Evolutionary conservation across 345 rosid genomes (phyloP).

Genomic region (Raphanus raphanistrum): DNA sequence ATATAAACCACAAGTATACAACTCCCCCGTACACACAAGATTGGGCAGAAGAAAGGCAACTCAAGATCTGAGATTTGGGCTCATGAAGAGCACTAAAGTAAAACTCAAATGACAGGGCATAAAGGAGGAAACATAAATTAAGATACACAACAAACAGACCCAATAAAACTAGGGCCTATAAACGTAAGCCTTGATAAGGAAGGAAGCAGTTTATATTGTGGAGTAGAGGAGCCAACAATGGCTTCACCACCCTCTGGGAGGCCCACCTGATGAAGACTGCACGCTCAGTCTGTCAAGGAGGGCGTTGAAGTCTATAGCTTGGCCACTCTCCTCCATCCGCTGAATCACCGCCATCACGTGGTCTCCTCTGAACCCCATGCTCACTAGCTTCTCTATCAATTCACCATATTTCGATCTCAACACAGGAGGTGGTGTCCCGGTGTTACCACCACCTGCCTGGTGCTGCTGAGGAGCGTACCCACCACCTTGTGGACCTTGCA

Average conservation of each 20-base stretch:
- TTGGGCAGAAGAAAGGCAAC: background rate
- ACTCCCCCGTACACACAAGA: background rate
- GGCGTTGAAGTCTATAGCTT: conserved; percentile 76
- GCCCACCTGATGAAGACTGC: conserved; percentile 66
- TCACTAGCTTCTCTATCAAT: conserved; percentile 76
- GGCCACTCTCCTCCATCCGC: conserved; percentile 93
- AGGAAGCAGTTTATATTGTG: conserved; percentile 6
- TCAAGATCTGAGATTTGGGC: background rate
- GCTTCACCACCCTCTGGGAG: conserved; percentile 79
- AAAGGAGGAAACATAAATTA: background rate
- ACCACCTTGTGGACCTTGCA: conserved; percentile 75
- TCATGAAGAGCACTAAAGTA: background rate
- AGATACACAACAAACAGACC: conserved; percentile 34
- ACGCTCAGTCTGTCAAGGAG: conserved; percentile 78
- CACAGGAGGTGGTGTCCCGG: conserved; percentile 54
- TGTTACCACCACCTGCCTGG: conserved; percentile 50
- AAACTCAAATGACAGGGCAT: background rate
- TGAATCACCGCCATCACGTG: conserved; percentile 73
- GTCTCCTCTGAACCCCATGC: conserved; percentile 95
- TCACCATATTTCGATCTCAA: conserved; percentile 62
- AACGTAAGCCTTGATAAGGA: background rate
- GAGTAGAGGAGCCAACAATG: background rate
- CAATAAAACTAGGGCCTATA: conserved; percentile 37
- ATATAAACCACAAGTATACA: background rate
- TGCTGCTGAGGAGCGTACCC: conserved; percentile 49